phyloP scores from a whole-genome alignment of 805 yeast species.

The Suhomyces sp. region DNA sequence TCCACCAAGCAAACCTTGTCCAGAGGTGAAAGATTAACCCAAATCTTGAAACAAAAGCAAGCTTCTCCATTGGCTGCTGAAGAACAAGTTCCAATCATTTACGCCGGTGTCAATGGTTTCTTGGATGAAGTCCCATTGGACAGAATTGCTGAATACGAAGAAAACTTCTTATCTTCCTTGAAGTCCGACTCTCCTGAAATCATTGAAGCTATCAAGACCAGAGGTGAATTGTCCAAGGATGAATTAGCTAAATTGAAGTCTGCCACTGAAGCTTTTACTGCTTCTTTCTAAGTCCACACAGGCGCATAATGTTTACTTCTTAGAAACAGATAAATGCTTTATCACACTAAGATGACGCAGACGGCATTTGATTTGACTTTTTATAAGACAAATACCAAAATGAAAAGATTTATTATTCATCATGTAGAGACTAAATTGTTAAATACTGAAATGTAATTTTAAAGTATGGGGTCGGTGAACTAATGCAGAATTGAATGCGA shows the following conservation, averaged over 20 bases:
- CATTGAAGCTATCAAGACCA: constrained; percentile 76
- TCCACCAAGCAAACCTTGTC: constrained; percentile 97
- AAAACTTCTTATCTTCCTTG: constrained; percentile 86
- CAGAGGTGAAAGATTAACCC: constrained; percentile 99
- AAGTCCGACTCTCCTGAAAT: constrained; percentile 85
- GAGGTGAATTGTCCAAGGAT: constrained; percentile 90
- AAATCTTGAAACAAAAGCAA: constrained; percentile 97
- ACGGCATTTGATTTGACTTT: constrained; percentile 9
- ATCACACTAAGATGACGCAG: constrained; percentile 9
- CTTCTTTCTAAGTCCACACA: constrained; percentile 60
- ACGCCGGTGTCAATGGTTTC: constrained; percentile 99
- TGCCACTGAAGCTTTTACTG: constrained; percentile 89
- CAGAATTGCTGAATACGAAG: constrained; percentile 88
- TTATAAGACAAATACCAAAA: constrained; percentile 7
- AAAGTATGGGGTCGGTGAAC: neutral
- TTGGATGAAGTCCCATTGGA: constrained; percentile 82
- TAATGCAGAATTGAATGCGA: neutral
- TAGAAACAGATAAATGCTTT: constrained; percentile 8
- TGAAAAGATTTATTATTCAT: constrained; percentile 7
- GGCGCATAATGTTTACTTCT: constrained; percentile 7
- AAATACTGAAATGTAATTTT: neutral
- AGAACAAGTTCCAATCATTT: constrained; percentile 98
- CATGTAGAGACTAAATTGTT: neutral
- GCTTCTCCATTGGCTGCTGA: constrained; percentile 96
- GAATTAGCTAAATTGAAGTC: constrained; percentile 80